These are phyloP conservation scores for Apiospora phragmitis DNA, from an alignment of 2,329 filamentous ascomycete genomes.

Conservation along the genomic window DNA sequence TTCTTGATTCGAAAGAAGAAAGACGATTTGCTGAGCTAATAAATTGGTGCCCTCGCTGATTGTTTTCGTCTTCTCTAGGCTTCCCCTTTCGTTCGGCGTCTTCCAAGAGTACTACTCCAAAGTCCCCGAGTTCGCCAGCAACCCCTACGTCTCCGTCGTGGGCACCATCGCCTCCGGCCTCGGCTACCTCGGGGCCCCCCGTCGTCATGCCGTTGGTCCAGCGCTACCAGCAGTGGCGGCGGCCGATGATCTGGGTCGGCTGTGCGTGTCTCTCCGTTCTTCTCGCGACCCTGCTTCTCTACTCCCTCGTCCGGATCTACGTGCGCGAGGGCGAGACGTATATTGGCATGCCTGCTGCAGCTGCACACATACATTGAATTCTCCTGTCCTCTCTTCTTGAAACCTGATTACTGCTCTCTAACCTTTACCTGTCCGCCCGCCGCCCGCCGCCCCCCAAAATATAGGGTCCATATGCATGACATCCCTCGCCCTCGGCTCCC, in stretches of 20 bases:
- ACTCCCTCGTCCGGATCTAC: neutral
- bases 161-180: constrained; percentile 32
- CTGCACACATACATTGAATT: no score
- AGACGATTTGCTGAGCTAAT: no score
- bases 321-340: neutral
- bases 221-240: constrained; percentile 34
- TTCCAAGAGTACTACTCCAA: constrained; percentile 31
- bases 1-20: no score
- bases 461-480: constrained; percentile 39
- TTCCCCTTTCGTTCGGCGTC: constrained; percentile 30
- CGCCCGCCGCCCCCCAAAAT: no score
- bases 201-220: constrained; percentile 33
- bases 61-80: constrained; percentile 17
- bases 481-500: constrained; percentile 35
- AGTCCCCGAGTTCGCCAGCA: constrained; percentile 27
- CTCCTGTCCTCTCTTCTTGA: no score
- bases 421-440: no score
- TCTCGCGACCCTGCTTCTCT: neutral
- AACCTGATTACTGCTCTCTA: no score
- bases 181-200: constrained; percentile 34
- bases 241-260: constrained; percentile 37
- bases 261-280: constrained; percentile 22
- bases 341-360: neutral
- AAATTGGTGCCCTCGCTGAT: no score
- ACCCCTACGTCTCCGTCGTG: constrained; percentile 27